phyloP scores from a whole-genome alignment of 495 filamentous ascomycete genomes.

The Pyronema domesticum region DNA sequence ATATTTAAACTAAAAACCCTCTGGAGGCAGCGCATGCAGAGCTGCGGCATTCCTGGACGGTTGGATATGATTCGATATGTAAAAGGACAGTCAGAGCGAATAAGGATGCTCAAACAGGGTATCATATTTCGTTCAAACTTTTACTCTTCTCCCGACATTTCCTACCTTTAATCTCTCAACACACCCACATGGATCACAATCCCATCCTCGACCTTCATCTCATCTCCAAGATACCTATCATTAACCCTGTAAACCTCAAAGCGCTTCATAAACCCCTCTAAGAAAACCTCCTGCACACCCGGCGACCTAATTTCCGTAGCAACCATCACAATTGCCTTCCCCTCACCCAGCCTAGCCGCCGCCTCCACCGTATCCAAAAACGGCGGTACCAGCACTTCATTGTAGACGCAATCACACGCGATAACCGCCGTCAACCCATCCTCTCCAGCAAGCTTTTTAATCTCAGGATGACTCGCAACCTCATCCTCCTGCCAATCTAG shows the following conservation, averaged over 20 bases:
- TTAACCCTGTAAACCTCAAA: constrained; percentile 70
- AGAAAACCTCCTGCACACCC: constrained; percentile 71
- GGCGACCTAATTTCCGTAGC: constrained; percentile 72
- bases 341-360: background rate
- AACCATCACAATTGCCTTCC: constrained; percentile 45
- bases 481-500: constrained; percentile 56
- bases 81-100: no score
- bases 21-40: no score
- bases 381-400: constrained; percentile 63
- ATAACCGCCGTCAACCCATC: constrained; percentile 42
- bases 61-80: no score
- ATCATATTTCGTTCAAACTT: no score
- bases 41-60: no score
- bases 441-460: background rate
- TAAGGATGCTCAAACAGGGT: no score
- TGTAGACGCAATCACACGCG: constrained; percentile 83
- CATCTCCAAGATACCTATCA: constrained; percentile 37
- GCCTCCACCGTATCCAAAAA: constrained; percentile 61
- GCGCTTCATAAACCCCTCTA: constrained; percentile 40
- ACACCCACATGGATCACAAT: constrained; percentile 18
- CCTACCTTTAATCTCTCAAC: background rate
- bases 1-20: no score
- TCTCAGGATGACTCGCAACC: constrained; percentile 12
- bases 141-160: no score
- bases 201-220: constrained; percentile 32